phyloP scores from a whole-genome alignment of 129 eudicot genomes.

The Apium graveolens region DNA sequence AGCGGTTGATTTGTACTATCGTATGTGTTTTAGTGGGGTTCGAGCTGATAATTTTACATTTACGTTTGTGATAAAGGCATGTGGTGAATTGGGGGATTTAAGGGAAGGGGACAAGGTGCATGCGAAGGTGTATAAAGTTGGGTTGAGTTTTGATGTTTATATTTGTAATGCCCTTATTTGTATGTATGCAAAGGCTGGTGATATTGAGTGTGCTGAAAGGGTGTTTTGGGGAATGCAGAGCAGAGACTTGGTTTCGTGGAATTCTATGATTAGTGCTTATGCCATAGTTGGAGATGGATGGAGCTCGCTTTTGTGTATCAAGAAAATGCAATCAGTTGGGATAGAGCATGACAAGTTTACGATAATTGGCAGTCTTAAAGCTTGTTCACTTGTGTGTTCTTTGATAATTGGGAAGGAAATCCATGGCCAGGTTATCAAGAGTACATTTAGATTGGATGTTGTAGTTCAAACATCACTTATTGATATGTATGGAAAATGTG shows the following conservation, averaged over 20 bases:
- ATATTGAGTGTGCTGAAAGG: slow-evolving; percentile 35
- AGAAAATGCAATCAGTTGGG: slow-evolving; percentile 34
- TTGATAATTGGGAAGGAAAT: slow-evolving; percentile 60
- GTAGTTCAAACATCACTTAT: slow-evolving; percentile 60
- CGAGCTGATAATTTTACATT: slow-evolving; percentile 51
- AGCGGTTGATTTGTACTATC: slow-evolving; percentile 32
- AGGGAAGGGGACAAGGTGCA: slow-evolving; percentile 40
- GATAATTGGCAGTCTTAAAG: slow-evolving; percentile 39
- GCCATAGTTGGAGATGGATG: slow-evolving; percentile 45
- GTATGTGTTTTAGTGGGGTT: slow-evolving; percentile 41
- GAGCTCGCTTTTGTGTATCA: slow-evolving; percentile 41
- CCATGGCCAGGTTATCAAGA: slow-evolving; percentile 41
- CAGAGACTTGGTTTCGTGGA: slow-evolving; percentile 73
- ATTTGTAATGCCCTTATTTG: slow-evolving; percentile 47
- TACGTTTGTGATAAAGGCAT: slow-evolving; percentile 63
- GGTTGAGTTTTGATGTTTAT: slow-evolving; percentile 45
- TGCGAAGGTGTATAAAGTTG: slow-evolving; percentile 33
- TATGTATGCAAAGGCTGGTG: slow-evolving; percentile 61
- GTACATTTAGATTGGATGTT: slow-evolving; percentile 26
- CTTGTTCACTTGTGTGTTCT: slow-evolving; percentile 35
- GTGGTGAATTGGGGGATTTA: slow-evolving; percentile 33
- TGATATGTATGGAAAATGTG: slow-evolving; percentile 77
- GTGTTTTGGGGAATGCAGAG: slow-evolving; percentile 43
- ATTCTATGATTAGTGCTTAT: slow-evolving; percentile 64
- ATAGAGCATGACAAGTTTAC: slow-evolving; percentile 52